These are phyloP conservation scores for Chaetomiaceae sp. DNA, from an alignment of 2,329 filamentous ascomycete species.

Conservation along the genomic window DNA sequence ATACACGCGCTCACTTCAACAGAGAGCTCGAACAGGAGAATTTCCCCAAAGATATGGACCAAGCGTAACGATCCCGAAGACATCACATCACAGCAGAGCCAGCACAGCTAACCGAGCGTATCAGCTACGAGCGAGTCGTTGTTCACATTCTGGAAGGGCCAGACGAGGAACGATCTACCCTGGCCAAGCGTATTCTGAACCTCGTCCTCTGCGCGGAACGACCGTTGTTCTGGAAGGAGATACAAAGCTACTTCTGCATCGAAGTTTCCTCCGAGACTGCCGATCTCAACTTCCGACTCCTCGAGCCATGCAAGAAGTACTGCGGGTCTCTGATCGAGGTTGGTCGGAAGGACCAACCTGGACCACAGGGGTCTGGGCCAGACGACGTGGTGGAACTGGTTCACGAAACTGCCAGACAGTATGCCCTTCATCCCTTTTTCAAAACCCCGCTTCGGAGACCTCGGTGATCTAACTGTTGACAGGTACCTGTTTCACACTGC, in stretches of 20 bases:
- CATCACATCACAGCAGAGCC: background rate
- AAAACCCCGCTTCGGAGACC: no score
- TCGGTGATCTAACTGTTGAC: background rate
- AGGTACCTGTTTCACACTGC: conserved; percentile 1
- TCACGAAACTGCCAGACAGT: conserved; percentile 1
- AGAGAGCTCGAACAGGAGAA: background rate
- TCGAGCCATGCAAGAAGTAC: conserved; percentile 4
- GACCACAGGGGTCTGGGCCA: background rate
- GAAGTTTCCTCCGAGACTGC: background rate
- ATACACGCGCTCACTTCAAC: conserved; percentile 1
- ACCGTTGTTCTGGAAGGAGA: conserved; percentile 4
- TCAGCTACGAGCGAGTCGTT: conserved; percentile 2
- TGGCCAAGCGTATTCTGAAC: background rate
- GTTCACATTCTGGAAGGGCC: background rate
- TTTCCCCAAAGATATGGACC: conserved; percentile 1
- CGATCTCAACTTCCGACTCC: background rate
- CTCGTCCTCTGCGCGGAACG: conserved; percentile 4
- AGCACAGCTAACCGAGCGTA: background rate
- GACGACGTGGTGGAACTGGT: conserved; percentile 3
- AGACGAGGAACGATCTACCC: background rate
- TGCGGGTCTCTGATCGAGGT: conserved; percentile 5
- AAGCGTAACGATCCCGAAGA: no score
- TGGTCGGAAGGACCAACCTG: background rate
- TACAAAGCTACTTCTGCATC: conserved; percentile 1
- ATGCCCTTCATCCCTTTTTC: no score